Percentiles rank a stretch among this genome's conserved stretches.
These are phyloP conservation scores for Sporothrix brasiliensis DNA, from an alignment of 2,329 filamentous ascomycete species.

Conservation along the genomic window DNA sequence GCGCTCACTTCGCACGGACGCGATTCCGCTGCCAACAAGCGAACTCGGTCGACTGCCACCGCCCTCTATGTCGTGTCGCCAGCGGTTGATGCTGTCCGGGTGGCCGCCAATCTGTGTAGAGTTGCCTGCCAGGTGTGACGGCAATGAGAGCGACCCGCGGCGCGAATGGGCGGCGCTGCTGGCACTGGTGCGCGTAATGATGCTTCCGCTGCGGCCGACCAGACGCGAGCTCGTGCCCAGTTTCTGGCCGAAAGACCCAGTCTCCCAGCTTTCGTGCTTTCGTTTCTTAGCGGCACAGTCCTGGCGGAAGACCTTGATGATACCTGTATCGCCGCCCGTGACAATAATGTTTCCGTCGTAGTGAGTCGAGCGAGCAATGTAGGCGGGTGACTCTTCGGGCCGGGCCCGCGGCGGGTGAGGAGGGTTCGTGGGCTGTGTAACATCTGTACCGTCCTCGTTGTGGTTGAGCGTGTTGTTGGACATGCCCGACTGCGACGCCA, in stretches of 20 bases:
- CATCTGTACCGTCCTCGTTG: constrained; percentile 20
- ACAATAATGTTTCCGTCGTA: constrained; percentile 85
- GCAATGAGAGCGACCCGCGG: constrained; percentile 56
- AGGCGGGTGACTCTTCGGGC: constrained; percentile 73
- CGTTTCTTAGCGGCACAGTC: constrained; percentile 87
- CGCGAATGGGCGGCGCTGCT: constrained; percentile 54
- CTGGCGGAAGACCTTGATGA: constrained; percentile 92
- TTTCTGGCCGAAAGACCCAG: constrained; percentile 73
- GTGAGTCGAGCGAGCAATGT: constrained; percentile 75
- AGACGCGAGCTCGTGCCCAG: constrained; percentile 62
- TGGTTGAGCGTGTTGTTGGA: constrained; percentile 33
- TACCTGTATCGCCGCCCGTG: constrained; percentile 83
- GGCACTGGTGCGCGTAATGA: constrained; percentile 57
- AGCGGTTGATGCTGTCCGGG: constrained; percentile 81
- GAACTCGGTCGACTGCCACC: constrained; percentile 44
- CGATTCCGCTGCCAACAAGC: constrained; percentile 36
- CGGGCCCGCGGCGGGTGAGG: constrained; percentile 40
- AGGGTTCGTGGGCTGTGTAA: constrained; percentile 24
- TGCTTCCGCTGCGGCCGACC: constrained; percentile 59
- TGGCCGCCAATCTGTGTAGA: constrained; percentile 37
- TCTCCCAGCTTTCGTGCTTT: constrained; percentile 75
- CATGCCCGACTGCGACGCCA: constrained; percentile 40
- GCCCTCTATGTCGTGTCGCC: constrained; percentile 70
- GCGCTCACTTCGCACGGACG: constrained; percentile 53
- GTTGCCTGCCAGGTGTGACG: constrained; percentile 35